A percentile compares a stretch with the other conserved stretches of the same genome.
Evolutionary conservation across 1,284 basidiomycete genomes (phyloP).

Genomic region (Apiotrichum mycotoxinovorans): DNA sequence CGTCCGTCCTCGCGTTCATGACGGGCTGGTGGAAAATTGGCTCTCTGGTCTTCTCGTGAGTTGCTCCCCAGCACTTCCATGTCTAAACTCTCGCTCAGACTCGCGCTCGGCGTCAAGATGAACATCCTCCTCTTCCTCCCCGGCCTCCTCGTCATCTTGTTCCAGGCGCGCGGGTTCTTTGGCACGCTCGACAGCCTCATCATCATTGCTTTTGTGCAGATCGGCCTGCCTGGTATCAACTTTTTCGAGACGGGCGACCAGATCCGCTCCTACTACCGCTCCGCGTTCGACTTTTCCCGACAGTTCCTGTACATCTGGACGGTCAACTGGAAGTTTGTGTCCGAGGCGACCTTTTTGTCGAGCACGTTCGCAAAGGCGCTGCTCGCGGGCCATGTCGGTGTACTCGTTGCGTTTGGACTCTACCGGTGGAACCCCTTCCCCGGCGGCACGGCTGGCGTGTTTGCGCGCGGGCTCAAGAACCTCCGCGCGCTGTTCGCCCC

Average conservation of each 20-base stretch:
- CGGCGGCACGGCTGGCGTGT: constrained; percentile 60
- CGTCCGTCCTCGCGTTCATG: constrained; percentile 53
- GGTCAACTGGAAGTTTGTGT: constrained; percentile 91
- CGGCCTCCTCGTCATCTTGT: constrained; percentile 73
- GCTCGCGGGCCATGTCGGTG: constrained; percentile 62
- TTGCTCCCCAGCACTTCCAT: constrained; percentile 4
- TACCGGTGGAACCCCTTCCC: constrained; percentile 65
- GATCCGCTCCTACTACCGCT: constrained; percentile 61
- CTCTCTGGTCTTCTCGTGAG: constrained; percentile 55
- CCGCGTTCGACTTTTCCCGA: constrained; percentile 83
- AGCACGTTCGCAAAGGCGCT: constrained; percentile 61
- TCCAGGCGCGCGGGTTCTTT: constrained; percentile 66
- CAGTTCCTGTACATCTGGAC: constrained; percentile 95
- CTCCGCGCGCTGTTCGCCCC: constrained; percentile 16
- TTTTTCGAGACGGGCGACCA: constrained; percentile 49
- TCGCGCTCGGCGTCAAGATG: constrained; percentile 93
- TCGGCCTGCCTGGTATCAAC: constrained; percentile 68
- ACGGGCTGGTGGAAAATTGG: constrained; percentile 56
- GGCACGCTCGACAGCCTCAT: constrained; percentile 58
- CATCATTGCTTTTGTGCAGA: constrained; percentile 55
- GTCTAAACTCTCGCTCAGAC: constrained; percentile 52
- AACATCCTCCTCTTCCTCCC: constrained; percentile 89
- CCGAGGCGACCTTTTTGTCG: constrained; percentile 70
- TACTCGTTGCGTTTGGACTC: constrained; percentile 65
- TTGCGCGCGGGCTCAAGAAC: constrained; percentile 57